phyloP scores from a whole-genome alignment of 2,329 filamentous ascomycete species.

The Conoideocrella luteorostrata region DNA sequence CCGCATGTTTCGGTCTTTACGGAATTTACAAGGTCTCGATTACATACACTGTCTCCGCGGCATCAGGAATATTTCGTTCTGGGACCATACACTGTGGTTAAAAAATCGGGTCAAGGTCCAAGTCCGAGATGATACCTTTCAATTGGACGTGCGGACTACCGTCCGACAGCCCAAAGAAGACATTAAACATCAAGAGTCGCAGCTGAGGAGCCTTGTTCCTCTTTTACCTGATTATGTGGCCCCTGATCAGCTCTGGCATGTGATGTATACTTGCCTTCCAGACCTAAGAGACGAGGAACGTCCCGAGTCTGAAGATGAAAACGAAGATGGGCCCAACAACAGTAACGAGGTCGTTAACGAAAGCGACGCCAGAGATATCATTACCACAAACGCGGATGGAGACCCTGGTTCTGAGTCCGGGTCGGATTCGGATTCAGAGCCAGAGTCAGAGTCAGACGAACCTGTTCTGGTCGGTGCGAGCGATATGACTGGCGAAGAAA shows the following conservation, averaged over 20 bases:
- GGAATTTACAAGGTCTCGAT: conserved; percentile 38
- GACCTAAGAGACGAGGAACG: neutral
- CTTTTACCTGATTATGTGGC: conserved; percentile 11
- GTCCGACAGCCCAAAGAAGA: conserved; percentile 16
- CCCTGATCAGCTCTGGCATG: conserved; percentile 9
- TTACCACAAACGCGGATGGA: neutral
- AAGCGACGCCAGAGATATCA: neutral
- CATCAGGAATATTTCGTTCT: conserved; percentile 32
- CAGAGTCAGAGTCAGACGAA: neutral
- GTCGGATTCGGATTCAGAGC: neutral
- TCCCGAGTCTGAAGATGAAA: neutral
- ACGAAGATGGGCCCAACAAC: neutral
- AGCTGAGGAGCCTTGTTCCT: conserved; percentile 16
- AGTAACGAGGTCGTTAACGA: neutral
- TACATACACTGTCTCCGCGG: conserved; percentile 38
- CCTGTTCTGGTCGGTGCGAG: too few species aligned
- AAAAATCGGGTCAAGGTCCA: neutral
- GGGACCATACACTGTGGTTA: conserved; percentile 29
- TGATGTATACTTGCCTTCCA: neutral
- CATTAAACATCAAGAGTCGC: conserved; percentile 6
- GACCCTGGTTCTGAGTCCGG: neutral
- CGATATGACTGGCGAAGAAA: too few species aligned
- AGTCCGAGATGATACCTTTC: conserved; percentile 25
- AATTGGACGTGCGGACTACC: conserved; percentile 18
- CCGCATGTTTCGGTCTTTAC: conserved; percentile 28